Percentiles rank a stretch among this genome's conserved stretches.
Conservation (phyloP, 1,284 basidiomycete genomes). For the Grifola frondosa region DNA sequence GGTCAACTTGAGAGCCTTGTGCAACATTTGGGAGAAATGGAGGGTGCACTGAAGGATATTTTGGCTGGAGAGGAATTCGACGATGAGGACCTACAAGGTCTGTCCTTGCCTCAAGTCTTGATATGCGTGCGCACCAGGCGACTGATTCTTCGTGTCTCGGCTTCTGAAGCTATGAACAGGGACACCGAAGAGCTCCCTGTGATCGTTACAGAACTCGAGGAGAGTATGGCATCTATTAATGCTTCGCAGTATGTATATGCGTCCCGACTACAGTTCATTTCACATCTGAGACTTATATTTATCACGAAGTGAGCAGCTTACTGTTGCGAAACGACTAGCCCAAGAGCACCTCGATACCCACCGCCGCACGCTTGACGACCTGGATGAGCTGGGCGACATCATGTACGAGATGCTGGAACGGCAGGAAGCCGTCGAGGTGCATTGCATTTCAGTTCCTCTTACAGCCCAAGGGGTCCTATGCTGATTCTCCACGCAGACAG, state of each 20-base stretch:
- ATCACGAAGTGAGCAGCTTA: constrained; percentile 47
- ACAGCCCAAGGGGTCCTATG: constrained; percentile 1
- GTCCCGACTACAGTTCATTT: not conserved
- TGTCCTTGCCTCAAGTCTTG: constrained; percentile 4
- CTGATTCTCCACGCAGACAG: constrained; percentile 34
- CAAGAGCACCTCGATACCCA: constrained; percentile 51
- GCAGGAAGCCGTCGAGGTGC: constrained; percentile 66
- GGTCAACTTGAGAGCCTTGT: constrained; percentile 67
- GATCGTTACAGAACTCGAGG: constrained; percentile 71
- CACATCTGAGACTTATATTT: not conserved
- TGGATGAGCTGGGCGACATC: constrained; percentile 74
- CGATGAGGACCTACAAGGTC: constrained; percentile 71
- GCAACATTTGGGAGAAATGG: constrained; percentile 75
- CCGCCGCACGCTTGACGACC: constrained; percentile 50
- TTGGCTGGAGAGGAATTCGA: constrained; percentile 63
- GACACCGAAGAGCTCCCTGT: constrained; percentile 73
- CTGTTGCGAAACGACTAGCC: constrained; percentile 41
- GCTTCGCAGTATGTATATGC: constrained; percentile 49
- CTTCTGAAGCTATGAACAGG: constrained; percentile 66
- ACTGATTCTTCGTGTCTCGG: not conserved
- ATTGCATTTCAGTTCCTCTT: not conserved
- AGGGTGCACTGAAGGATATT: constrained; percentile 57
- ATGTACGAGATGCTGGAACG: constrained; percentile 73
- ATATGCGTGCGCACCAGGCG: not conserved
- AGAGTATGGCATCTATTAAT: constrained; percentile 50